Percentiles rank a stretch among this genome's conserved stretches.
phyloP scores from a whole-genome alignment of 352 stramenopile genomes.

The Pythium rishiriense region DNA sequence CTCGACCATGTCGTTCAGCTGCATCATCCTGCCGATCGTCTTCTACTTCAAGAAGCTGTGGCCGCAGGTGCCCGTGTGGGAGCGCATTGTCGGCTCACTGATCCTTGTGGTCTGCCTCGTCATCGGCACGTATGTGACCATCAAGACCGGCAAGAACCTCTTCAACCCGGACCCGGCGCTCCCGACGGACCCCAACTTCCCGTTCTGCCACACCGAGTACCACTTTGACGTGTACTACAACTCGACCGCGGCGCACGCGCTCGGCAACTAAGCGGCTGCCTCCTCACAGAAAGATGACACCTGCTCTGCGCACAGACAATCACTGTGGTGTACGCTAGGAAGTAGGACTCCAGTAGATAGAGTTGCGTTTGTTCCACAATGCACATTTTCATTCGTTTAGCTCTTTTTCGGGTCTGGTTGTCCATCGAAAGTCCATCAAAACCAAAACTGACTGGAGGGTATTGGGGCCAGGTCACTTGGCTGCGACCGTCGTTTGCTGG shows the following conservation, averaged over 20 bases:
- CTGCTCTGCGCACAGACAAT: not conserved
- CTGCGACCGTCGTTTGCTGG: not conserved
- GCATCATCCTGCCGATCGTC: slow-evolving; percentile 65
- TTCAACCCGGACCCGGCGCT: slow-evolving; percentile 31
- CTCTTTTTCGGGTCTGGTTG: too few relatives aligned
- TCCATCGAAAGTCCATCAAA: too few relatives aligned
- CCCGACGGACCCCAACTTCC: slow-evolving; percentile 42
- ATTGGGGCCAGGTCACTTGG: not conserved
- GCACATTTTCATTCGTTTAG: not conserved
- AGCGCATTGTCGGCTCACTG: slow-evolving; percentile 31
- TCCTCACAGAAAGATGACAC: not conserved
- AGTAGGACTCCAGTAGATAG: too few relatives aligned
- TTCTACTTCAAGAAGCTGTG: slow-evolving; percentile 79
- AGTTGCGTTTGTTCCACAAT: too few relatives aligned
- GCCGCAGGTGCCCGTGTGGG: slow-evolving; percentile 30
- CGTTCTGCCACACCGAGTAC: slow-evolving; percentile 46
- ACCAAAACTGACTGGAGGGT: not conserved
- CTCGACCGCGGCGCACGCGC: slow-evolving; percentile 6
- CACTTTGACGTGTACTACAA: slow-evolving; percentile 24
- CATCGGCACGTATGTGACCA: slow-evolving; percentile 41
- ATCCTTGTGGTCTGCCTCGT: slow-evolving; percentile 47
- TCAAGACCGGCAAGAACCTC: slow-evolving; percentile 43
- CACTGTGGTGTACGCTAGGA: not conserved
- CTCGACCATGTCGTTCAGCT: slow-evolving; percentile 55
- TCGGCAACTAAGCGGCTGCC: slow-evolving; percentile 1